Percentiles rank a stretch among this genome's conserved stretches.
These are phyloP conservation scores for Salix brachista DNA, from an alignment of 345 rosid species.

Conservation along the genomic window DNA sequence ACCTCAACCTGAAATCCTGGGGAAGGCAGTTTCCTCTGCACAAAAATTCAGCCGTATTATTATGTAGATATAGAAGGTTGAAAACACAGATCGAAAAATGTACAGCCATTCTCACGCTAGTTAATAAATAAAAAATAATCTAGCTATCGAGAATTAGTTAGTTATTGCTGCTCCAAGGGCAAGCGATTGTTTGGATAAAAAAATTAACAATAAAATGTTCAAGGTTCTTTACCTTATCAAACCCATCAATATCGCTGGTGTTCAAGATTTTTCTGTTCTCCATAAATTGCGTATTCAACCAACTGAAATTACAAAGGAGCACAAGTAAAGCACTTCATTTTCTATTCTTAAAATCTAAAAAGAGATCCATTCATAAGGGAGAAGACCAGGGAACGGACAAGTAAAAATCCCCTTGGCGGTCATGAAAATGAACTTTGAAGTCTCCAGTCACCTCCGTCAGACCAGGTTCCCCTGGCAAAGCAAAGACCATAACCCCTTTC, in stretches of 20 bases:
- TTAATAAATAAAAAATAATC: neutral
- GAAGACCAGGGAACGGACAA: conserved; percentile 42
- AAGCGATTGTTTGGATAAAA: neutral
- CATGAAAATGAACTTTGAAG: conserved; percentile 87
- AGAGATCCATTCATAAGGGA: neutral
- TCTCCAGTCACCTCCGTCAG: conserved; percentile 73
- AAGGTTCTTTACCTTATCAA: conserved; percentile 54
- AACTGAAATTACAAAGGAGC: conserved; percentile 38
- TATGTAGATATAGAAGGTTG: neutral
- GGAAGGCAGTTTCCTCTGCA: conserved; percentile 82
- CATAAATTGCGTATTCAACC: conserved; percentile 83
- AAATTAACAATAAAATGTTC: neutral
- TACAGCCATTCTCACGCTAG: neutral
- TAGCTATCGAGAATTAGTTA: too few relatives aligned
- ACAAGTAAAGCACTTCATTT: neutral
- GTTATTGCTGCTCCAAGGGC: neutral
- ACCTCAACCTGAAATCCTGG: conserved; percentile 89
- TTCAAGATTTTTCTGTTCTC: conserved; percentile 70
- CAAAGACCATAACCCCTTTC: conserved; percentile 86
- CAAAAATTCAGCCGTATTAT: conserved; percentile 1
- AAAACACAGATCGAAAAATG: neutral
- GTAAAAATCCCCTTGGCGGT: conserved; percentile 89
- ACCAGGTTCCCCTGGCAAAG: conserved; percentile 95
- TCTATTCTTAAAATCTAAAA: conserved; percentile 1
- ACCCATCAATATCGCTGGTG: conserved; percentile 75